Evolutionary conservation across 2,329 filamentous ascomycete genomes (phyloP), one percentile per base, ranked within the genome.

Genomic region (Didymella sp.): DNA sequence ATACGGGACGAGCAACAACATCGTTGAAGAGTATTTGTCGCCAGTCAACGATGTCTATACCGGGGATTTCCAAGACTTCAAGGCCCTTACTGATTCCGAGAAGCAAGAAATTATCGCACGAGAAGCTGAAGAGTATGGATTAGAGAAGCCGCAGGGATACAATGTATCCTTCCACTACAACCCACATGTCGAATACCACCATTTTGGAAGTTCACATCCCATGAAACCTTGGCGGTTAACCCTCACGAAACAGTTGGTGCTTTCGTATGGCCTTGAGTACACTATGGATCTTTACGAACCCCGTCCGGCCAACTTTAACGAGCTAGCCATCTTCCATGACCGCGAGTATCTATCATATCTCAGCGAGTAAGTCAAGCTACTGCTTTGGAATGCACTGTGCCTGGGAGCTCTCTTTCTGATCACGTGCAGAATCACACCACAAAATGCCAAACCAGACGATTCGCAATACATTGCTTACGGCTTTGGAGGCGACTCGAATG

Each of bases 191-290:
- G 95, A 99, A 79, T 90, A 90, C 73, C 94, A 98, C 77, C 95
- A 99, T 77, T 99, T 99, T 76, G 95, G 95, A 64, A 89, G 91
- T 78, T 93, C 91, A 9, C 95, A 99, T 80, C 95, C 95, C 19
- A 99, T 99, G 95, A 99, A 99, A 77, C 95, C 95, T 57, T 98
- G 95, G 94, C 91, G 95, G 31, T 81, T 99, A 62, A 97, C 93
- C 15, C 84, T 99, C 52, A 96, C 95, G 54, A 98, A 99, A 76
- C 92, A 95, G 69, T 85, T 99, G 43, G 92, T 99, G 62, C 89
- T 96, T 73, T 90, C 92, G 1, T 98, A 98, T 76, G 95, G 95
- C 64, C 91, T 99, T 85, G 92, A 96, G 69, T 90, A 94, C 70
- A 92, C 92, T 61, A 98, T 99, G 95, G 92, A 98, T 77, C 89